Conservation (phyloP, 2,329 filamentous ascomycete genomes). For the Xylaria sp. region DNA sequence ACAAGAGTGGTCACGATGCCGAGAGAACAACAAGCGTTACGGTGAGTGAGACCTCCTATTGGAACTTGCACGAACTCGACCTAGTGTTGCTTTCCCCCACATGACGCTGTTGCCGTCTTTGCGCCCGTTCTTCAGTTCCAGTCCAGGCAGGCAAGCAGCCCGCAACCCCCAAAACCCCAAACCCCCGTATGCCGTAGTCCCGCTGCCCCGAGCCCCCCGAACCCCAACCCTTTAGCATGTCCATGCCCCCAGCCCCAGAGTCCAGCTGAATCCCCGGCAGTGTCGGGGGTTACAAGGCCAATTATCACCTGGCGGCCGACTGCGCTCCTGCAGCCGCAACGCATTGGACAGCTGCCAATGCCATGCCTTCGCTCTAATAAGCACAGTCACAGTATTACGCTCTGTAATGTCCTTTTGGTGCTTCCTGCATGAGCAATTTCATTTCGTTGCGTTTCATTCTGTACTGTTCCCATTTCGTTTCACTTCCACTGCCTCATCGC, state of each 20-base stretch:
- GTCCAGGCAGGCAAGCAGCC: not conserved
- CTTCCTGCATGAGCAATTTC: constrained; percentile 45
- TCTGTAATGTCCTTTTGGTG: constrained; percentile 24
- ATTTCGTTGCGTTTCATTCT: constrained; percentile 10
- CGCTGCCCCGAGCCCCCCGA: constrained; percentile 5
- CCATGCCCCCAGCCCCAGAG: not conserved
- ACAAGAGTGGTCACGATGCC: constrained; percentile 25
- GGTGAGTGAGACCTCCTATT: constrained; percentile 28
- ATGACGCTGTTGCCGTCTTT: not conserved
- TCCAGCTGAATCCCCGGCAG: constrained; percentile 5
- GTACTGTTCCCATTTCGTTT: not conserved
- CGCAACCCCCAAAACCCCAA: not conserved
- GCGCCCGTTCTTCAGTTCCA: not conserved
- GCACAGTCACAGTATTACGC: constrained; percentile 2
- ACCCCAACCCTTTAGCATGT: constrained; percentile 26
- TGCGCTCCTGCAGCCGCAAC: constrained; percentile 23
- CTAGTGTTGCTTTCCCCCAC: constrained; percentile 26
- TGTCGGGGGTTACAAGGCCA: constrained; percentile 9
- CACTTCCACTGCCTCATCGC: constrained; percentile 8
- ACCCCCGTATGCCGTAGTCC: not conserved
- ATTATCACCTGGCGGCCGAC: constrained; percentile 34
- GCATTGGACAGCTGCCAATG: constrained; percentile 30
- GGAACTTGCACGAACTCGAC: constrained; percentile 11
- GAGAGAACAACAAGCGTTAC: constrained; percentile 16
- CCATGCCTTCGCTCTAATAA: constrained; percentile 8